A percentile compares a stretch with the other conserved stretches of the same genome.
Conservation (phyloP, 169 alveolate genomes). For the Ichthyophthirius multifiliis region DNA sequence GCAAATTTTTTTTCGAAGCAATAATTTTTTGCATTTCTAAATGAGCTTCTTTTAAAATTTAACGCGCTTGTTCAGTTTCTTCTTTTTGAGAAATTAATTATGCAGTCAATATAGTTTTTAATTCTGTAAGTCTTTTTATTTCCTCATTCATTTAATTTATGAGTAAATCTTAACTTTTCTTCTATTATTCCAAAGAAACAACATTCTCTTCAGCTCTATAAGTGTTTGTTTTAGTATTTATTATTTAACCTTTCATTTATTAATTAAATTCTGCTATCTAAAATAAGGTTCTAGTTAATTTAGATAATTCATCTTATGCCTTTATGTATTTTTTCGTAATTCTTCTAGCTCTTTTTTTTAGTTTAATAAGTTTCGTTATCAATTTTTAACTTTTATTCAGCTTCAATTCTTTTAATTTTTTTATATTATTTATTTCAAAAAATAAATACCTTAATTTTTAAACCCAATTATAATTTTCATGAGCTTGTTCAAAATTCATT, state of each 20-base stretch:
- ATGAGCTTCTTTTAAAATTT: conserved; percentile 83
- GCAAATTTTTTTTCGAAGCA: conserved; percentile 72
- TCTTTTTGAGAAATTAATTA: conserved; percentile 82
- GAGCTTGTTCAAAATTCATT: conserved; percentile 76
- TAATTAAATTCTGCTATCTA: conserved; percentile 77
- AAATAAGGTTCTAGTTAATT: conserved; percentile 82
- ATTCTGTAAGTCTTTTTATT: conserved; percentile 78
- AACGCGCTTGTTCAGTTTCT: conserved; percentile 84
- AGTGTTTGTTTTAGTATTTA: conserved; percentile 78
- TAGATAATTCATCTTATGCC: conserved; percentile 88
- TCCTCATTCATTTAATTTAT: conserved; percentile 86
- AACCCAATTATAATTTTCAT: conserved; percentile 75
- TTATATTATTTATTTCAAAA: background rate
- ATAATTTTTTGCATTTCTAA: conserved; percentile 81
- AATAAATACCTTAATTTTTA: conserved; percentile 57
- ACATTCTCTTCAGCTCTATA: conserved; percentile 86
- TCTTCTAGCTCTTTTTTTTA: conserved; percentile 80
- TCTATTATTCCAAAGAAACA: conserved; percentile 71
- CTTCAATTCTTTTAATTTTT: conserved; percentile 56
- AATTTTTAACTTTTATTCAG: conserved; percentile 72
- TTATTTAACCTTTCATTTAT: conserved; percentile 82
- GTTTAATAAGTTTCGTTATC: conserved; percentile 64
- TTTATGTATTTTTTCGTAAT: conserved; percentile 69
- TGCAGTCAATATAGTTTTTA: conserved; percentile 77
- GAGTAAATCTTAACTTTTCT: conserved; percentile 85